Base-by-base conservation (phyloP, 805 yeast genomes). In the Clavispora carvajalis region DNA sequence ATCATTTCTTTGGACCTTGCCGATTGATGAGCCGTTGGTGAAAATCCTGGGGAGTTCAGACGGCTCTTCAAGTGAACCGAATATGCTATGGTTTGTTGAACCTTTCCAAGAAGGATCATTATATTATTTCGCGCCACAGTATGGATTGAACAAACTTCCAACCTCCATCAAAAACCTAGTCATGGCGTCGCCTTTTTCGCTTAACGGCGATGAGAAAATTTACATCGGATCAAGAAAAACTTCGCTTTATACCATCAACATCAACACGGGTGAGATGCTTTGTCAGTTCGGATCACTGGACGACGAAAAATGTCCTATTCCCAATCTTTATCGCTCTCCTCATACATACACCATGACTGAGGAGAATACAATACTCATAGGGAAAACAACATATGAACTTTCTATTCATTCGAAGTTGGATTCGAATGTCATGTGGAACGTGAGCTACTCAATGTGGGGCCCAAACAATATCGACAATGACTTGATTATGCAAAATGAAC, bases 361-460 rank as follows among this genome's bases (percentile, higher is more conserved):
- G 7, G 41, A 45, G 5, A 25, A 69, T 24, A 60, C 71, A 4
- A 65, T 84, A 5, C 66, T 80, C 52, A 60, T 85, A 4, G 95
- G 95, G 0, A 82, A 77, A 57, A 80, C 90, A 0, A 79, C 80
- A 0, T 85, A 81, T 54, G 85, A 82, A 48, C 65, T 85, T 31
- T 69, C 79, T 0, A 91, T 93, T n/a, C 83, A 88, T 56, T 81
- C 93, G 2, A 78, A 74, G 50, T 74, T 77, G 44, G 78, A 79
- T 45, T 65, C 82, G 0, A 58, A 57, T 40, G 50, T 63, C 2
- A 76, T 81, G 2, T 90, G 96, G 93, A 85, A 88, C 53, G 85
- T 93, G 13, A 80, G 90, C 0, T 89, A 84, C 55, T 73, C 95
- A 1, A 74, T 82, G 26, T 93, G 97, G 96, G 95, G 93, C 8